Evolutionary conservation across 352 stramenopile genomes (phyloP), one percentile per base, ranked within the genome.

Genomic region (Phytophthora pluvialis): DNA sequence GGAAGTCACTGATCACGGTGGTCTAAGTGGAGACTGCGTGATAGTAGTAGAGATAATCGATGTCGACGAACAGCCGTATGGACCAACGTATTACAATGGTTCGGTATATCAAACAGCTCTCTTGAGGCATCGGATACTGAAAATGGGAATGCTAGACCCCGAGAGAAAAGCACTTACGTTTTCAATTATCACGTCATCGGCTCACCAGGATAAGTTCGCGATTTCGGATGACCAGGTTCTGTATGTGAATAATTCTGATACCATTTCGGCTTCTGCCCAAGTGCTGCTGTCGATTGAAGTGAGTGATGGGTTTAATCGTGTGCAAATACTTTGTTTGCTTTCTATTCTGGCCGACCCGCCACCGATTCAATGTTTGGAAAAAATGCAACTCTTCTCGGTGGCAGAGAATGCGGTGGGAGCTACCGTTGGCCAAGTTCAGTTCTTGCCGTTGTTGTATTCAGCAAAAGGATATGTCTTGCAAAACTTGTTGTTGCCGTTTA

Each of bases 41-140:
- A 26, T 70, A 42, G 45, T 69, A 7, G 21, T 88, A 1, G 69
- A 86, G 10, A 65, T 88, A 1, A 36, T 72, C 4, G 74, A 88
- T 47, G 58, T 77, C 1, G 50, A 88, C 31, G 79, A 88, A 39
- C 50, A 67, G 5, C 79, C 79, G 0, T 43, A 55, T 16, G 79
- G 79, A 3, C 31, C 57, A 21, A 65, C 35, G 9, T 28, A 42
- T 33, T 82, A 78, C 53, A 79, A 73, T 25, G 70, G 69, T 33
- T 75, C 69, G 0, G 48, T 83, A 12, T 72, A 80, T 43, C 48
- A 55, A 31, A 59, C 12, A 26, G 66, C 66, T 15, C 26, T n/a
- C 1, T 13, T 47, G 21, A 53, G 48, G 0, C 39, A 66, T 29
- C 60, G 18, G 3, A 66, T 74, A 33, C 35, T 74, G 3, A 70